phyloP scores from a whole-genome alignment of 495 filamentous ascomycete genomes.

The Glonium stellatum region DNA sequence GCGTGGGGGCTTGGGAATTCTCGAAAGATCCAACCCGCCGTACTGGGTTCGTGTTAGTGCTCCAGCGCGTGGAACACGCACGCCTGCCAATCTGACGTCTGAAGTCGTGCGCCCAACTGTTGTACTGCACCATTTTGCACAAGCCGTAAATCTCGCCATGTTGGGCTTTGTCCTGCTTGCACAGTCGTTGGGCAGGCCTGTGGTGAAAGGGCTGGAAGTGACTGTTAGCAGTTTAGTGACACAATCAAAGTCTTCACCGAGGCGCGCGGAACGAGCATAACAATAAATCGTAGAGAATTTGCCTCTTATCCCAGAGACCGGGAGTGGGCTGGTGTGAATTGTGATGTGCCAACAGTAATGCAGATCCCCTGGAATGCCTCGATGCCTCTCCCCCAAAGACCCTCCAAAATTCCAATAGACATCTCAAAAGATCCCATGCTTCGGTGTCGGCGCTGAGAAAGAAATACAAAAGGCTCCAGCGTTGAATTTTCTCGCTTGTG shows the following conservation, averaged over 20 bases:
- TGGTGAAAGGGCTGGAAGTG: too few relatives aligned
- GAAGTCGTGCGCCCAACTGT: background rate
- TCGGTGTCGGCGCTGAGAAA: background rate
- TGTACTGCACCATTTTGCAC: background rate
- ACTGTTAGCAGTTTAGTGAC: too few relatives aligned
- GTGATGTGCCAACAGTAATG: background rate
- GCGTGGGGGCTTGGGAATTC: background rate
- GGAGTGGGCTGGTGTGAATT: background rate
- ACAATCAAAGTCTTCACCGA: too few relatives aligned
- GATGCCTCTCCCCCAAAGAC: background rate
- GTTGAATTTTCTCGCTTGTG: background rate
- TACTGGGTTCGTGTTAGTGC: background rate
- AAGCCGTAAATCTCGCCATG: background rate
- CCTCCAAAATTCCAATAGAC: background rate
- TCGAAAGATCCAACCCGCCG: background rate
- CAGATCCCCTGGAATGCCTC: background rate
- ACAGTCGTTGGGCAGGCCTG: too few relatives aligned
- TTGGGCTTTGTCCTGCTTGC: too few relatives aligned
- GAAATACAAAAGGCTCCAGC: background rate
- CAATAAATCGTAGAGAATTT: background rate
- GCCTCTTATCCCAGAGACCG: background rate
- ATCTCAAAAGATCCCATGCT: background rate
- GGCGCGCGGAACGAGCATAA: background rate
- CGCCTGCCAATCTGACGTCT: background rate
- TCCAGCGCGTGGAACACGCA: conserved; percentile 2